These are phyloP conservation scores for Plasmodium knowlesi DNA, from an alignment of 169 alveolate species.

Conservation along the genomic window DNA sequence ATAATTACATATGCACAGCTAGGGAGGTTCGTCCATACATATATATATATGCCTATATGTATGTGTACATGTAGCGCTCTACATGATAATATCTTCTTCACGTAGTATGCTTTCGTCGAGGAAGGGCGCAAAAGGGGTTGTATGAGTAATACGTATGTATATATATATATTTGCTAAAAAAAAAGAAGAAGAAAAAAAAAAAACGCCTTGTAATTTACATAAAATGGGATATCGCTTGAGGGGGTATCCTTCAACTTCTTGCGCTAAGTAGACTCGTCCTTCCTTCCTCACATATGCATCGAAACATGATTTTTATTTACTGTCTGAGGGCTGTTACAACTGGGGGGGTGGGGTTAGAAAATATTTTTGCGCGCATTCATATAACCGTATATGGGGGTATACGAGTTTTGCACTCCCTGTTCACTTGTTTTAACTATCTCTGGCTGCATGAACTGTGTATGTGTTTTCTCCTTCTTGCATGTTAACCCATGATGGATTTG, in stretches of 20 bases:
- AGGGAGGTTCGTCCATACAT: neutral
- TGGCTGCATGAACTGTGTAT: neutral
- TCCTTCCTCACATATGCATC: neutral
- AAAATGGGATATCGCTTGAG: neutral
- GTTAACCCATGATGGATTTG: neutral
- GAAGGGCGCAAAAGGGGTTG: neutral
- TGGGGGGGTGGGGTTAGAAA: neutral
- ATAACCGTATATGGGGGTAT: neutral
- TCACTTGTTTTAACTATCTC: neutral
- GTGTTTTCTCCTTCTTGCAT: neutral
- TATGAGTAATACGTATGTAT: neutral
- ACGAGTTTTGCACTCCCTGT: neutral
- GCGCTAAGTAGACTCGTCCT: neutral
- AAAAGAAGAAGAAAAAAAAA: no score
- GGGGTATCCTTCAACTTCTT: neutral
- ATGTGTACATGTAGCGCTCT: neutral
- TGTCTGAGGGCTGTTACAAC: neutral
- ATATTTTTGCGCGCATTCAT: neutral
- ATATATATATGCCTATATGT: neutral
- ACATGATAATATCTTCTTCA: neutral
- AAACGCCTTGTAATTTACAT: neutral
- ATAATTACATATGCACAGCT: neutral
- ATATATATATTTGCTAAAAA: neutral
- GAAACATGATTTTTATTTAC: neutral
- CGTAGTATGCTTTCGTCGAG: neutral